Conservation (phyloP, 768 basidiomycete genomes). For the Trametes cingulata region DNA sequence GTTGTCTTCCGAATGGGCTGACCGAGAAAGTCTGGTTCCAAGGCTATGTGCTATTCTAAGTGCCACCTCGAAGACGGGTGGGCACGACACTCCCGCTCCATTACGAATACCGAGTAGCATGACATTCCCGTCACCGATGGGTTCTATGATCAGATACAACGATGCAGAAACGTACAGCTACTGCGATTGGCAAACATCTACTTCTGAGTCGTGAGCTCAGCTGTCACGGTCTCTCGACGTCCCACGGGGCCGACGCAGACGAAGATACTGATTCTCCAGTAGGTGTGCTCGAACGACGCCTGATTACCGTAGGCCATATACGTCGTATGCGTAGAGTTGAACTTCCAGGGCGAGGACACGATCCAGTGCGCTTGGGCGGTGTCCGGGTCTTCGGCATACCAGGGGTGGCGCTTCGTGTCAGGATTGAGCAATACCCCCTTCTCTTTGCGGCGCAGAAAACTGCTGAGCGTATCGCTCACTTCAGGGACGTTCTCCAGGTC, state of each 20-base stretch:
- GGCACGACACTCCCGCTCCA: too few relatives aligned
- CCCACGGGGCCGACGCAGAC: slow-evolving; percentile 3
- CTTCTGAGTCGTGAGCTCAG: too few relatives aligned
- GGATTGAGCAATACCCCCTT: neutral
- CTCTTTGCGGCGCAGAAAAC: neutral
- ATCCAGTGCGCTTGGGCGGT: slow-evolving; percentile 1
- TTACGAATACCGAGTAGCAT: too few relatives aligned
- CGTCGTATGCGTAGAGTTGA: neutral
- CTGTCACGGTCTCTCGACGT: neutral
- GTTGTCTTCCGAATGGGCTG: too few relatives aligned
- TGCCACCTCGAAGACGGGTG: too few relatives aligned
- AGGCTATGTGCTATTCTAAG: too few relatives aligned
- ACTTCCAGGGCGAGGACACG: neutral
- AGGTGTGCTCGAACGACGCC: neutral
- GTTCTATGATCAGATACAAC: too few relatives aligned
- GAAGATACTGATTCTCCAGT: slow-evolving; percentile 7
- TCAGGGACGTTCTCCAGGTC: neutral
- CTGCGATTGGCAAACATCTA: too few relatives aligned
- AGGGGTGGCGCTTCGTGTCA: neutral
- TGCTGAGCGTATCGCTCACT: neutral
- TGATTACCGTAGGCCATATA: slow-evolving; percentile 12
- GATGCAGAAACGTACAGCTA: too few relatives aligned
- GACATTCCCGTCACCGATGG: too few relatives aligned
- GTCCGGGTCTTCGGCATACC: neutral
- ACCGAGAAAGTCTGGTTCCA: too few relatives aligned